Evolutionary conservation across 2,329 filamentous ascomycete genomes (phyloP).

Genomic region (Stemphylium beticola): DNA sequence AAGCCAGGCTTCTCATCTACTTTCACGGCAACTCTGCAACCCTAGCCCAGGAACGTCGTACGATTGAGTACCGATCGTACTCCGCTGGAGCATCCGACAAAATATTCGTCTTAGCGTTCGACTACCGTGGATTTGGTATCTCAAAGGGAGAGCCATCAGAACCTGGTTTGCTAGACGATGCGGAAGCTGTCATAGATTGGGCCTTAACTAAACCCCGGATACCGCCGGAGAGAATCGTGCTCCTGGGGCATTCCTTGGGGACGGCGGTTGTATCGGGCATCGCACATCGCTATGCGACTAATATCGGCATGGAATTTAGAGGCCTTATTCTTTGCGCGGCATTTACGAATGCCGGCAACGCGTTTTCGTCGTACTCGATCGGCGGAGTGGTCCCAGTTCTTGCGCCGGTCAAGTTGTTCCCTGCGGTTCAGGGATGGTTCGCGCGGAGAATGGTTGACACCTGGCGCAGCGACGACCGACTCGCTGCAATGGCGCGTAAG

Average conservation of each 20-base stretch:
- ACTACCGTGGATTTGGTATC: constrained; percentile 88
- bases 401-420: constrained; percentile 72
- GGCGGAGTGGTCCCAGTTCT: constrained; percentile 78
- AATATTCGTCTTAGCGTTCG: constrained; percentile 77
- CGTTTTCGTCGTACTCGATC: constrained; percentile 79
- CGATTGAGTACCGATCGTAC: constrained; percentile 77
- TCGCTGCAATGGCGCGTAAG: constrained; percentile 62
- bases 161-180: constrained; percentile 79
- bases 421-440: constrained; percentile 68
- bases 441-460: constrained; percentile 72
- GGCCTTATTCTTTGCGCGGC: constrained; percentile 80
- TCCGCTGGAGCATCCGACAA: constrained; percentile 65
- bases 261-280: constrained; percentile 82
- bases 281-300: constrained; percentile 70
- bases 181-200: constrained; percentile 74
- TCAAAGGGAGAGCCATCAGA: constrained; percentile 83
- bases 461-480: constrained; percentile 75
- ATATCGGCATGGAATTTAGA: constrained; percentile 69
- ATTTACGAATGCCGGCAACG: constrained; percentile 75
- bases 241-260: constrained; percentile 87
- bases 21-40: constrained; percentile 72
- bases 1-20: constrained; percentile 62
- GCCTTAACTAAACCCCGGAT: constrained; percentile 71
- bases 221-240: constrained; percentile 73
- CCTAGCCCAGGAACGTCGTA: constrained; percentile 77